Conservation (phyloP, 768 basidiomycete genomes). For the Boletus reticuloceps region DNA sequence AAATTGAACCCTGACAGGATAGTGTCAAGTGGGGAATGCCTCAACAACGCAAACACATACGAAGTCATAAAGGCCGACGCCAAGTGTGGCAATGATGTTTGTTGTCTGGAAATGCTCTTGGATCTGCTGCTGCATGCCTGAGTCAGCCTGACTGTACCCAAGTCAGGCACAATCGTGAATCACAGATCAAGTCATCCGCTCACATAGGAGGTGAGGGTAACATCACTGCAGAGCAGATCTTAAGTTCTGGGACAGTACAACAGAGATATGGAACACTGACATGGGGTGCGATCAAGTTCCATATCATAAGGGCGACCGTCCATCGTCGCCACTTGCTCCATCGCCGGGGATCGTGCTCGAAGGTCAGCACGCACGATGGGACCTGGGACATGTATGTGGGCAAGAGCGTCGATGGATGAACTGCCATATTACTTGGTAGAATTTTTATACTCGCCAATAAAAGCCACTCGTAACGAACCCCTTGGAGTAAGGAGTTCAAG, state of each 20-base stretch:
- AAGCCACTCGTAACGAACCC: not conserved
- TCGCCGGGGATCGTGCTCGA: conserved; percentile 22
- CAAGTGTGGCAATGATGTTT: conserved; percentile 13
- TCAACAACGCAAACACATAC: not conserved
- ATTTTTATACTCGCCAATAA: conserved; percentile 4
- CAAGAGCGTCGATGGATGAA: conserved; percentile 6
- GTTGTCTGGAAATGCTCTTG: conserved; percentile 21
- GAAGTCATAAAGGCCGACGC: conserved; percentile 23
- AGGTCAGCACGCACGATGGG: conserved; percentile 13
- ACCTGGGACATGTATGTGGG: conserved; percentile 17
- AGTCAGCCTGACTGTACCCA: conserved; percentile 15
- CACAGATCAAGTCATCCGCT: not conserved
- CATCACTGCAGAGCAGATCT: conserved; percentile 12
- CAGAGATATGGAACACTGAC: conserved; percentile 12
- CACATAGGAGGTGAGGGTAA: conserved; percentile 26
- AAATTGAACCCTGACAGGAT: conserved; percentile 13
- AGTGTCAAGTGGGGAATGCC: not conserved
- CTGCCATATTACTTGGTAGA: not conserved
- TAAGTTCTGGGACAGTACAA: conserved; percentile 5
- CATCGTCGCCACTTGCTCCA: conserved; percentile 18
- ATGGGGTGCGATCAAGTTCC: conserved; percentile 27
- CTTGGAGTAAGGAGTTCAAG: not conserved
- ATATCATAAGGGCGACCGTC: conserved; percentile 19
- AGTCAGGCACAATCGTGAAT: not conserved
- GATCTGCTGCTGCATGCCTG: conserved; percentile 27